Evolutionary conservation across 2,329 filamentous ascomycete species (phyloP), one percentile per base, ranked within the genome.

Genomic region (Cladophialophora chaetospira): DNA sequence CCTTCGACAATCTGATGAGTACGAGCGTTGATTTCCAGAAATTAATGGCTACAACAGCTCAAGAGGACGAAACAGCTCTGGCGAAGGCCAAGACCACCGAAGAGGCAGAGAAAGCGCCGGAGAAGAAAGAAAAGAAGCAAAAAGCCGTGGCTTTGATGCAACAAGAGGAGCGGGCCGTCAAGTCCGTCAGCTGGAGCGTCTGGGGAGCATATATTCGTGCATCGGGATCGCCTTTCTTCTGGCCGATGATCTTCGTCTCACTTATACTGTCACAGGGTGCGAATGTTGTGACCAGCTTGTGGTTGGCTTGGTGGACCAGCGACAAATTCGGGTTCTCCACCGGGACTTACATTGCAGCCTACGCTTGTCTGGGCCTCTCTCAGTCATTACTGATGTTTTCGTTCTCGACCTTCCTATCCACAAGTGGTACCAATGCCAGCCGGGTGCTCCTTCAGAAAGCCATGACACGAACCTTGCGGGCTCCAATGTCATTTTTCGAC

Each of bases 261-360:
- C 79, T 96, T 9, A 70, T 89, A 4, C 68, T 91, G 9, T 86
- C 89, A 0, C 91, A 96, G 68, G 90, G 87, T 6, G 82, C 88
- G 60, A 97, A 96, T 68, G 93, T 97, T 62, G 81, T 84, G 63
- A 96, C 91, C 10, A 92, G 88, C 67, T 75, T 97, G 53, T 97
- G 93, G 93, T 82, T 97, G 1, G 94, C 91, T 0, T 97, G 86
- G 76, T 97, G 93, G 93, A 95, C 90, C 0, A 89, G 88, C 0
- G 74, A 91, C 70, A 87, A 88, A 68, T 96, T 88, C 64, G 76
- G 79, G 5, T 82, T 88, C 57, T 78, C 81, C 0, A 82, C 77
- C 10, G 89, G 87, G 1, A 74, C 80, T 25, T 96, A 96, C 68
- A 87, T 88, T 65, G 85, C 82, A 11, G 76, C 81, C 25, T 88